Percentiles rank a stretch among this genome's conserved stretches.
Evolutionary conservation across 2,329 filamentous ascomycete species (phyloP).

Genomic region (Monosporascus sp.): DNA sequence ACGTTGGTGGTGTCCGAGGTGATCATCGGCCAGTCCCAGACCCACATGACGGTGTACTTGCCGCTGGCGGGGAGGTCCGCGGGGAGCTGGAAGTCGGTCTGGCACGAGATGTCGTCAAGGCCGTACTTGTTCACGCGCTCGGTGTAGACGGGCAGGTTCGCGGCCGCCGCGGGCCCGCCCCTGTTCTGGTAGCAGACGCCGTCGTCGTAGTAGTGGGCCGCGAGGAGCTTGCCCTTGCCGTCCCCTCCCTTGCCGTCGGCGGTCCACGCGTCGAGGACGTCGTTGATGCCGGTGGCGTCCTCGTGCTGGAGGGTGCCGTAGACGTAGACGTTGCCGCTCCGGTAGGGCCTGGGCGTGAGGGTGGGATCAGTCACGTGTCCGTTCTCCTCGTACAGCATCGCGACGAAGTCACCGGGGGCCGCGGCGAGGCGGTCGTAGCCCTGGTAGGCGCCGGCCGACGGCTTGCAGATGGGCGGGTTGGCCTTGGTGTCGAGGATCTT

Average conservation of each 20-base stretch:
- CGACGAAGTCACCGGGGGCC: constrained; percentile 57
- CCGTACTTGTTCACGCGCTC: constrained; percentile 54
- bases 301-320: constrained; percentile 63
- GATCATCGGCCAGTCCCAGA: constrained; percentile 86
- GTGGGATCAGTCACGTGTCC: constrained; percentile 64
- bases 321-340: constrained; percentile 68
- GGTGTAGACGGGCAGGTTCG: constrained; percentile 42
- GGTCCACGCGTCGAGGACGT: constrained; percentile 74
- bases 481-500: constrained; percentile 49
- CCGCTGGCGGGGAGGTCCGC: constrained; percentile 55
- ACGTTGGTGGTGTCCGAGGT: constrained; percentile 37
- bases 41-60: constrained; percentile 84
- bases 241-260: constrained; percentile 76
- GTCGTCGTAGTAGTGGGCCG: constrained; percentile 81
- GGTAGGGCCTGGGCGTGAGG: constrained; percentile 51
- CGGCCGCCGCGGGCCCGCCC: constrained; percentile 23
- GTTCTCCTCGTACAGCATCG: constrained; percentile 68
- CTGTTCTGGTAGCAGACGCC: constrained; percentile 84
- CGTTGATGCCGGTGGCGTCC: constrained; percentile 31
- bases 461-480: constrained; percentile 52
- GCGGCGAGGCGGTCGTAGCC: constrained; percentile 57
- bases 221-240: constrained; percentile 68
- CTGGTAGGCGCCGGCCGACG: constrained; percentile 52
- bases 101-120: constrained; percentile 67
- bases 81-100: constrained; percentile 75